Evolutionary conservation across 108 stramenopile species (phyloP).

Genomic region (Skeletonema costatum): DNA sequence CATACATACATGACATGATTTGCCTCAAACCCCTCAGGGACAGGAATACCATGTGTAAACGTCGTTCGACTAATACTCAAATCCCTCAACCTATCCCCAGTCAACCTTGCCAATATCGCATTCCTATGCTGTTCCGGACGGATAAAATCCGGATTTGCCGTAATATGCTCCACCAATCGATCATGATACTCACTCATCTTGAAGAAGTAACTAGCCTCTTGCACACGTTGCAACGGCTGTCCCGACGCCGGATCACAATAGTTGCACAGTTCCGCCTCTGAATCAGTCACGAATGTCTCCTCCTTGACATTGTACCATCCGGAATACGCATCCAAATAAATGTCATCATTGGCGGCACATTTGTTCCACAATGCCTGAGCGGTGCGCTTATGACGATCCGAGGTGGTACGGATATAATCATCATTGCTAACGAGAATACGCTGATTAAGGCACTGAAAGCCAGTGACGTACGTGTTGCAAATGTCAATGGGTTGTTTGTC

Average conservation of each 20-base stretch:
- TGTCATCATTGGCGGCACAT: conserved; percentile 86
- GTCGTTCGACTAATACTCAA: conserved; percentile 95
- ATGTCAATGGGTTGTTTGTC: conserved; percentile 89
- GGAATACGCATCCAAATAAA: conserved; percentile 89
- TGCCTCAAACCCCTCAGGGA: conserved; percentile 91
- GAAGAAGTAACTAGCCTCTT: conserved; percentile 99
- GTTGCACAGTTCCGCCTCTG: conserved; percentile 87
- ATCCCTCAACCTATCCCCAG: conserved; percentile 84
- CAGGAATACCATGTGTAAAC: conserved; percentile 95
- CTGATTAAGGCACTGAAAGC: conserved; percentile 93
- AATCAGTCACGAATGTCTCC: conserved; percentile 97
- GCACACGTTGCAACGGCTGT: conserved; percentile 89
- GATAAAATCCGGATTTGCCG: conserved; percentile 90
- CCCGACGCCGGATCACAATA: conserved; percentile 91
- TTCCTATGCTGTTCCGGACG: conserved; percentile 90
- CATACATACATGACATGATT: conserved; percentile 99
- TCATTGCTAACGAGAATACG: conserved; percentile 92
- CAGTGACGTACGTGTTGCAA: conserved; percentile 91
- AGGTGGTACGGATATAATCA: conserved; percentile 96
- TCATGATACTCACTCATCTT: conserved; percentile 93
- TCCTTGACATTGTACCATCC: conserved; percentile 99
- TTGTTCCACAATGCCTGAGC: conserved; percentile 89
- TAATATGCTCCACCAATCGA: conserved; percentile 81
- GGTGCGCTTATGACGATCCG: conserved; percentile 84
- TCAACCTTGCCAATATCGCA: conserved; percentile 83